Evolutionary conservation across 345 rosid genomes (phyloP).

Genomic region (Excoecaria cochinchinensis): DNA sequence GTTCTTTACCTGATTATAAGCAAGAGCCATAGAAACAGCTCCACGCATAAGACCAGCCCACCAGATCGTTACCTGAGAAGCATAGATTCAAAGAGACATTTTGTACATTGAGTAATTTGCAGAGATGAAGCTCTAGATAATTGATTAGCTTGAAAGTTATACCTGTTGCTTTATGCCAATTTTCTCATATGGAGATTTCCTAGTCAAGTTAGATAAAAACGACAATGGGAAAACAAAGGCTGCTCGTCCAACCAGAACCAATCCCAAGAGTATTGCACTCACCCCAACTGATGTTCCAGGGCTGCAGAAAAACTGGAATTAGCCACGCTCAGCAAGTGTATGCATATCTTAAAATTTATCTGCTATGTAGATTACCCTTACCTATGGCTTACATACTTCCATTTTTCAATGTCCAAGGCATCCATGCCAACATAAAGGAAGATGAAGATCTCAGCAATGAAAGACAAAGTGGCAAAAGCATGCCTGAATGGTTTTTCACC

Average conservation of each 20-base stretch:
- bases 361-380: conserved; percentile 26
- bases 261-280: conserved; percentile 74
- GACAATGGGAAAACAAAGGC: conserved; percentile 88
- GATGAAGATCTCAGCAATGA: conserved; percentile 89
- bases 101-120: background rate
- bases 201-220: conserved; percentile 81
- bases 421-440: conserved; percentile 99
- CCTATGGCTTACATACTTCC: conserved; percentile 80
- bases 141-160: conserved; percentile 15
- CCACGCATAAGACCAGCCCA: conserved; percentile 99
- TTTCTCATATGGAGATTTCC: conserved; percentile 55
- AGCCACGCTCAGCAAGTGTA: background rate
- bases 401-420: conserved; percentile 89
- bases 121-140: background rate
- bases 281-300: conserved; percentile 72
- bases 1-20: conserved; percentile 76
- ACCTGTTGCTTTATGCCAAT: conserved; percentile 70
- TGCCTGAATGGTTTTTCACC: conserved; percentile 48
- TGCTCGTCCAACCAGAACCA: conserved; percentile 81
- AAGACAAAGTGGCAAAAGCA: conserved; percentile 86
- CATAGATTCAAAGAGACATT: conserved; percentile 7
- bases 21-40: conserved; percentile 96
- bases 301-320: conserved; percentile 38
- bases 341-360: background rate
- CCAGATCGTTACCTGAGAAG: conserved; percentile 76